Evolutionary conservation across 208 protist species (phyloP).

Genomic region (Leishmania turanica): DNA sequence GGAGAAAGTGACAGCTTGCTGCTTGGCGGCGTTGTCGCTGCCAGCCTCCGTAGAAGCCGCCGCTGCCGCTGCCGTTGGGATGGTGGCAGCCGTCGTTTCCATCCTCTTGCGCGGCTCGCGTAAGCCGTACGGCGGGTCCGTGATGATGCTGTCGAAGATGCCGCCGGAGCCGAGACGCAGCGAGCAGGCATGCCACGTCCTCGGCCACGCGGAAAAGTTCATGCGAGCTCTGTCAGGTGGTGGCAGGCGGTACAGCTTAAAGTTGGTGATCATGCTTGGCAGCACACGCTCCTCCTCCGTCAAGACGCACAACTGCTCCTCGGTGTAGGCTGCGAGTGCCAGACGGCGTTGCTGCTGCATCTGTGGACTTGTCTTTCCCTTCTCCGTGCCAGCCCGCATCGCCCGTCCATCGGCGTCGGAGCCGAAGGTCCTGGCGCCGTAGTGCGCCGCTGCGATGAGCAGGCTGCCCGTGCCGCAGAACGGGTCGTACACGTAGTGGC

Average conservation of each 20-base stretch:
- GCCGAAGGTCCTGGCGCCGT: slow-evolving; percentile 87
- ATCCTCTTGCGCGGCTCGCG: slow-evolving; percentile 77
- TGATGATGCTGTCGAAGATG: slow-evolving; percentile 93
- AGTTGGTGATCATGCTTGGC: slow-evolving; percentile 86
- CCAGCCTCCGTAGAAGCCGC: background rate
- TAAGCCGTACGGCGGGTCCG: slow-evolving; percentile 93
- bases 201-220: slow-evolving; percentile 82
- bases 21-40: background rate
- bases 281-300: slow-evolving; percentile 44
- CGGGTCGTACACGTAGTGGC: slow-evolving; percentile 87
- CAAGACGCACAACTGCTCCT: slow-evolving; percentile 33
- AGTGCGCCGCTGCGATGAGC: slow-evolving; percentile 84
- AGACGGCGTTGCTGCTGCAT: slow-evolving; percentile 69
- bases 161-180: slow-evolving; percentile 8
- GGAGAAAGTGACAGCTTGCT: slow-evolving; percentile 5
- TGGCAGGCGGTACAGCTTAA: slow-evolving; percentile 79
- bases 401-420: slow-evolving; percentile 89
- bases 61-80: background rate
- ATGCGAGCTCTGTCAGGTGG: slow-evolving; percentile 75
- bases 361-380: slow-evolving; percentile 58
- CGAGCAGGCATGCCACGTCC: slow-evolving; percentile 27
- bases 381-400: slow-evolving; percentile 74
- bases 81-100: slow-evolving; percentile 1
- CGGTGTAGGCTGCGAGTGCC: slow-evolving; percentile 41
- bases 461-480: slow-evolving; percentile 94